These are phyloP conservation scores for Phytophthora crassamura DNA, from an alignment of 352 stramenopile species.

Conservation along the genomic window DNA sequence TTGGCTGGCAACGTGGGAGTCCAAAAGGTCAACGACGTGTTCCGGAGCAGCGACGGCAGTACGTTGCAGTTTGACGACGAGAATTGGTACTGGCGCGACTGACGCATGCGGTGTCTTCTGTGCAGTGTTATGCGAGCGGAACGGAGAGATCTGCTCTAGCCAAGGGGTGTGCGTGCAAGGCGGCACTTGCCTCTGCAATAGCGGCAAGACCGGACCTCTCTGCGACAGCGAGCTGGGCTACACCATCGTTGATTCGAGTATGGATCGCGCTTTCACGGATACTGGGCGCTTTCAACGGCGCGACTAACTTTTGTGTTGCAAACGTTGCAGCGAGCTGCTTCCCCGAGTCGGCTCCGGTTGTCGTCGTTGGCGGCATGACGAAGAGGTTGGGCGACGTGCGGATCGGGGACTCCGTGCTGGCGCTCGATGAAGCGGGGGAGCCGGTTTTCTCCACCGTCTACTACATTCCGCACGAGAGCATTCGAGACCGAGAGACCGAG, in stretches of 20 bases:
- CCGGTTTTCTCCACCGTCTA: conserved; percentile 63
- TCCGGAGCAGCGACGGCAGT: conserved; percentile 72
- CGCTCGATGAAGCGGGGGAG: conserved; percentile 46
- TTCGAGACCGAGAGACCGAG: conserved; percentile 4
- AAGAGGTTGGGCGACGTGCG: conserved; percentile 38
- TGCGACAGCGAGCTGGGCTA: conserved; percentile 62
- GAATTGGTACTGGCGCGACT: not conserved
- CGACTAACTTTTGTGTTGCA: conserved; percentile 21
- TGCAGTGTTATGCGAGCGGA: conserved; percentile 77
- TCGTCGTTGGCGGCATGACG: conserved; percentile 25
- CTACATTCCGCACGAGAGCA: conserved; percentile 67
- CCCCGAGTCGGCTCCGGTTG: conserved; percentile 52
- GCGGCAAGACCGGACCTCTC: conserved; percentile 58
- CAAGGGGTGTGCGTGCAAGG: conserved; percentile 69
- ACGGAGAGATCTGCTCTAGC: conserved; percentile 73
- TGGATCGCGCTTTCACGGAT: not conserved
- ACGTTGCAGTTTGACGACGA: conserved; percentile 17
- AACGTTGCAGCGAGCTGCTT: conserved; percentile 64
- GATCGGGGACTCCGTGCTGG: conserved; percentile 61
- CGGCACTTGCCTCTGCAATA: conserved; percentile 72
- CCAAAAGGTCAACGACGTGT: conserved; percentile 84
- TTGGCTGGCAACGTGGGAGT: conserved; percentile 73
- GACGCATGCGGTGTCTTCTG: conserved; percentile 12
- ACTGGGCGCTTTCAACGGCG: not conserved
- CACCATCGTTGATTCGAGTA: conserved; percentile 57